These are phyloP conservation scores for Botryotinia globosa DNA, from an alignment of 2,329 filamentous ascomycete genomes.

Conservation along the genomic window DNA sequence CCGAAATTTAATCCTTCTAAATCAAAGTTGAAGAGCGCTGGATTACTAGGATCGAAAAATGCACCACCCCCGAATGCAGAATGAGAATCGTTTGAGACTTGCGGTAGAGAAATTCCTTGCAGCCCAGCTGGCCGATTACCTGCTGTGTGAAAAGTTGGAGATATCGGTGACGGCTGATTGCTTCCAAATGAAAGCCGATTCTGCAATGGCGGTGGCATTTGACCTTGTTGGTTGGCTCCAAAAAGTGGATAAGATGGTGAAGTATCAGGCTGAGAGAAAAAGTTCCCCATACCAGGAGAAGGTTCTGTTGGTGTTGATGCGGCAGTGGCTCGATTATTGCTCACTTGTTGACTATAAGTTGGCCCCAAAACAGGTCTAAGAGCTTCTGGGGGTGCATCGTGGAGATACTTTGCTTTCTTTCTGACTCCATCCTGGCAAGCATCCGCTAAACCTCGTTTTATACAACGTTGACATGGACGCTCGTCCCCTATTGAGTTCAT, in stretches of 20 bases:
- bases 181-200: constrained; percentile 52
- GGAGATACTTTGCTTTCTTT: constrained; percentile 98
- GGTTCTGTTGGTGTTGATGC: constrained; percentile 35
- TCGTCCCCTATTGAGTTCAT: constrained; percentile 70
- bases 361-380: constrained; percentile 80
- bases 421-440: constrained; percentile 93
- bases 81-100: constrained; percentile 49
- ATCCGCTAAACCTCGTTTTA: constrained; percentile 88
- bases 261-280: constrained; percentile 37
- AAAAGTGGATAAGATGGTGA: constrained; percentile 40
- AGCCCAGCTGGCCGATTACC: constrained; percentile 49
- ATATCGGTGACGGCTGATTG: constrained; percentile 69
- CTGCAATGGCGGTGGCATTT: constrained; percentile 53
- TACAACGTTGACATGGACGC: constrained; percentile 87
- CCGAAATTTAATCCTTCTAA: constrained; percentile 92
- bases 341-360: constrained; percentile 59
- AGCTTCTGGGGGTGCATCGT: constrained; percentile 89
- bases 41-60: constrained; percentile 88
- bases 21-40: constrained; percentile 92
- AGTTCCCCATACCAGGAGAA: constrained; percentile 33
- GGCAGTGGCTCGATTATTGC: constrained; percentile 37
- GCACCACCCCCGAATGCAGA: constrained; percentile 47
- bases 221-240: constrained; percentile 47
- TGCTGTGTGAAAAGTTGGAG: constrained; percentile 64
- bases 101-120: constrained; percentile 40